phyloP scores from a whole-genome alignment of 352 stramenopile genomes.

The Phytophthora palmivora region DNA sequence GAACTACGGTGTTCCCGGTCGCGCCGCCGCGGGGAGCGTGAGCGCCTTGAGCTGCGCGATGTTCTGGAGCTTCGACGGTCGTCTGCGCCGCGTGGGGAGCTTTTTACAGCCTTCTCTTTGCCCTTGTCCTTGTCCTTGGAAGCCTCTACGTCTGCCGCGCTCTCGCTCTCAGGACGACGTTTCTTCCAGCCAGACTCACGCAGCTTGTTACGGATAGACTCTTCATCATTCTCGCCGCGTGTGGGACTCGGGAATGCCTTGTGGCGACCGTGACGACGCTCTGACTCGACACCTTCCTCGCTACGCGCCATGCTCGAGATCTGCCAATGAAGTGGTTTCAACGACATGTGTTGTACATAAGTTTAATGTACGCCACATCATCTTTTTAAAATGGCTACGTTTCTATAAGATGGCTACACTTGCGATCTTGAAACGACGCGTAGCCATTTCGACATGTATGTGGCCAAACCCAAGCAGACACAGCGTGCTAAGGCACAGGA shows the following conservation, averaged over 20 bases:
- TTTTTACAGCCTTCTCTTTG: conserved; percentile 37
- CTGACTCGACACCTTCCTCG: conserved; percentile 33
- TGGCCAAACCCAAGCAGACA: conserved; percentile 82
- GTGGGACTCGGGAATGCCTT: conserved; percentile 23
- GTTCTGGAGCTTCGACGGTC: conserved; percentile 22
- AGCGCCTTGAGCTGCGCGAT: conserved; percentile 28
- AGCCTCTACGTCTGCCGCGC: conserved; percentile 21
- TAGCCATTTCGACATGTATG: conserved; percentile 56
- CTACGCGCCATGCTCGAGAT: conserved; percentile 28
- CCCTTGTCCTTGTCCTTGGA: conserved; percentile 16
- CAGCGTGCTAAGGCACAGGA: conserved; percentile 75
- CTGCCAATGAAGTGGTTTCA: no score
- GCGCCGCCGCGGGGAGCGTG: conserved; percentile 38
- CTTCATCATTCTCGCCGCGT: conserved; percentile 53
- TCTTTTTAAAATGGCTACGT: no score
- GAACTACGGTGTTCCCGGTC: conserved; percentile 46
- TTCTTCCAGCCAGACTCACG: conserved; percentile 79
- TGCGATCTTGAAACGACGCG: conserved; percentile 37
- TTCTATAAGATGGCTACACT: conserved; percentile 13
- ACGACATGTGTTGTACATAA: neutral
- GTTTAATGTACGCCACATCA: neutral
- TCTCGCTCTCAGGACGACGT: conserved; percentile 36
- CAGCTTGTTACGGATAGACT: conserved; percentile 76
- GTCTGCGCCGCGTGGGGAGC: conserved; percentile 31
- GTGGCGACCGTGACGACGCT: conserved; percentile 27